Evolutionary conservation across 1,139 yeast species (phyloP), one percentile per base, ranked within the genome.

Genomic region (Pichia sp.): DNA sequence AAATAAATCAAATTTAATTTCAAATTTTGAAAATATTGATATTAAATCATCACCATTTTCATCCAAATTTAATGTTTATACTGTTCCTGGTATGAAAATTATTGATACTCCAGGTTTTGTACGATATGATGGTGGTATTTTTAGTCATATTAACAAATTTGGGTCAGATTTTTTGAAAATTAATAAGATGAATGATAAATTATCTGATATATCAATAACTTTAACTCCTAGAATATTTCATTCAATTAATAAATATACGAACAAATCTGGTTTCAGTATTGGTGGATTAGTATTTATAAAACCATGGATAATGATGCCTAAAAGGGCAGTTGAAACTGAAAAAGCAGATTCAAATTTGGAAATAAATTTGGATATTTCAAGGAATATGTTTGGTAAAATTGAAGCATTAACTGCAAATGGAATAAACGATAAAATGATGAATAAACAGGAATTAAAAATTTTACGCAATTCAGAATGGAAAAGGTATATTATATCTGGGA

Each of bases 31-130:
- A 20, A 28, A 26, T 10, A 30, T 37, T 10, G 26, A 39, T 22
- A 29, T 36, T 6, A 26, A 32, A 27, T 42, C 46, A 20, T 33
- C 22, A 7, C 43, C 46, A 24, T 46, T 43, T 29, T 40, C 43
- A 2, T 41, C 45, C 10, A 43, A 30, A 28, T 46, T 46, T 30
- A 44, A 35, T 8, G 37, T 35, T 16, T 40, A 47, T 39, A 37
- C 35, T n/a, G 32, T 45, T 4, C 49, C 49, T 6, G 45, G 46
- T 23, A 38, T 47, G 28, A 32, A 35, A n/a, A 27, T 53, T 2
- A 38, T 50, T 4, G 56, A 53, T 37, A 47, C 53, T 0, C 55
- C 55, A 7, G 56, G 55, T 2, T 48, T 29, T 40, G 46, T 35
- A 8, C 45, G 49, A 23, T 38, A 31, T n/a, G 26, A 30, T 16